phyloP scores from a whole-genome alignment of 495 filamentous ascomycete species.

The Lentithecium fluviatile region DNA sequence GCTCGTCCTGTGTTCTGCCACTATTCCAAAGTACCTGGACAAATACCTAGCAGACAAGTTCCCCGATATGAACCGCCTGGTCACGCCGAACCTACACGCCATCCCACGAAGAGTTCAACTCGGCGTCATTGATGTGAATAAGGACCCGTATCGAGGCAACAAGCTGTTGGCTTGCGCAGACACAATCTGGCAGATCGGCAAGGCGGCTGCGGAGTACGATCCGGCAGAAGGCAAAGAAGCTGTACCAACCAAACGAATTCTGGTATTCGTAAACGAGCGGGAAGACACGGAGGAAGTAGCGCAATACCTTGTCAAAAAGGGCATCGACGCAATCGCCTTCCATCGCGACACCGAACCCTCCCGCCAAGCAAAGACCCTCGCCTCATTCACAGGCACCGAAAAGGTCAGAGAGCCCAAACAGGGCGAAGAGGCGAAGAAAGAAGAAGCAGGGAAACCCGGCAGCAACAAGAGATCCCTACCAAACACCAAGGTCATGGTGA shows the following conservation, averaged over 20 bases:
- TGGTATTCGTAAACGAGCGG: slow-evolving; percentile 97
- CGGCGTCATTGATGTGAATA: slow-evolving; percentile 85
- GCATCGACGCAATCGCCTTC: slow-evolving; percentile 80
- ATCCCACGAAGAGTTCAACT: slow-evolving; percentile 93
- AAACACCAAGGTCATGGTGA: slow-evolving; percentile 87
- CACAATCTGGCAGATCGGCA: slow-evolving; percentile 88
- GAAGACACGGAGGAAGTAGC: slow-evolving; percentile 81
- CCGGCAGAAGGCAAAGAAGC: slow-evolving; percentile 47
- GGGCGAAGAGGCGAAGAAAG: slow-evolving; percentile 30
- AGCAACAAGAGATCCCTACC: slow-evolving; percentile 47
- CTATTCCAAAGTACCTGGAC: slow-evolving; percentile 87
- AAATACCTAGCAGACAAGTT: slow-evolving; percentile 74
- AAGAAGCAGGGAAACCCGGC: not conserved
- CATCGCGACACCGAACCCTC: slow-evolving; percentile 75
- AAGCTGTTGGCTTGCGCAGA: slow-evolving; percentile 89
- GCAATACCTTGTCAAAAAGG: slow-evolving; percentile 74
- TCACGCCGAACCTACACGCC: slow-evolving; percentile 91
- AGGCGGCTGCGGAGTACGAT: slow-evolving; percentile 57
- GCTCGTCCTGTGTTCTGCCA: slow-evolving; percentile 94
- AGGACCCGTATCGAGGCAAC: slow-evolving; percentile 87
- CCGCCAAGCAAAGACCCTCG: slow-evolving; percentile 70
- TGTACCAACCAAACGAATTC: slow-evolving; percentile 74
- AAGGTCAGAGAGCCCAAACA: slow-evolving; percentile 35
- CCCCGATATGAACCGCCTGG: slow-evolving; percentile 77
- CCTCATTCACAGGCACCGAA: slow-evolving; percentile 66